Conservation (phyloP, 345 rosid genomes). For the Microcos paniculata region DNA sequence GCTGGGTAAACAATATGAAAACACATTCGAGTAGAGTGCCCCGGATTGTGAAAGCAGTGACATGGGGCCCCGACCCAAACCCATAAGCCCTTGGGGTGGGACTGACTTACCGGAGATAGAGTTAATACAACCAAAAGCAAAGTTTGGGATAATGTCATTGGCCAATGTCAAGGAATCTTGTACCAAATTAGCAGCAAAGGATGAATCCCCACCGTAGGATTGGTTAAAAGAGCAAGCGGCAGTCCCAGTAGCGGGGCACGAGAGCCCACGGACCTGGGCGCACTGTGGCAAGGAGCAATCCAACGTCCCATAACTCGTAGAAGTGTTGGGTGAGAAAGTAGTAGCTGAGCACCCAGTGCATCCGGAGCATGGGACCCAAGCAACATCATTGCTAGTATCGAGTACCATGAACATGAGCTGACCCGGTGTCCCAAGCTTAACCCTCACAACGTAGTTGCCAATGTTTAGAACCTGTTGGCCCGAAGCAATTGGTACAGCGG, state of each 20-base stretch:
- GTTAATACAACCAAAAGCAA: constrained; percentile 65
- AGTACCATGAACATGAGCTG: constrained; percentile 82
- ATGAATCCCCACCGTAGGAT: constrained; percentile 82
- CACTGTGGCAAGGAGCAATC: constrained; percentile 74
- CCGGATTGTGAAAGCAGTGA: constrained; percentile 65
- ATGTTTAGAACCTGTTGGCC: constrained; percentile 47
- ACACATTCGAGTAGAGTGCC: constrained; percentile 65
- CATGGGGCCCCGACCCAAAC: constrained; percentile 80
- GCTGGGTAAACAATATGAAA: constrained; percentile 86
- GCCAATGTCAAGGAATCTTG: constrained; percentile 57
- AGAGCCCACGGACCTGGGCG: constrained; percentile 60
- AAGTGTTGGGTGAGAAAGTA: constrained; percentile 45
- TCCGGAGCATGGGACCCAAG: constrained; percentile 78
- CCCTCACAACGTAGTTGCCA: constrained; percentile 71
- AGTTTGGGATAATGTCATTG: constrained; percentile 46
- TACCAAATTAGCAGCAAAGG: constrained; percentile 61
- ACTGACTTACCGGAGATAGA: constrained; percentile 54
- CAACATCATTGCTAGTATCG: constrained; percentile 71
- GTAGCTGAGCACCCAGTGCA: constrained; percentile 65
- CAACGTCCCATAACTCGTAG: constrained; percentile 53
- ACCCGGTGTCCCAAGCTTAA: constrained; percentile 73
- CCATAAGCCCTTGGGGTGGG: constrained; percentile 83
- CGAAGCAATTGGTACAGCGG: constrained; percentile 63
- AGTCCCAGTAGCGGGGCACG: constrained; percentile 56
- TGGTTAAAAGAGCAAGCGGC: constrained; percentile 67